Percentiles rank a stretch among this genome's conserved stretches.
Conservation (phyloP, 257 asterid genomes). For the Paulownia fortunei region DNA sequence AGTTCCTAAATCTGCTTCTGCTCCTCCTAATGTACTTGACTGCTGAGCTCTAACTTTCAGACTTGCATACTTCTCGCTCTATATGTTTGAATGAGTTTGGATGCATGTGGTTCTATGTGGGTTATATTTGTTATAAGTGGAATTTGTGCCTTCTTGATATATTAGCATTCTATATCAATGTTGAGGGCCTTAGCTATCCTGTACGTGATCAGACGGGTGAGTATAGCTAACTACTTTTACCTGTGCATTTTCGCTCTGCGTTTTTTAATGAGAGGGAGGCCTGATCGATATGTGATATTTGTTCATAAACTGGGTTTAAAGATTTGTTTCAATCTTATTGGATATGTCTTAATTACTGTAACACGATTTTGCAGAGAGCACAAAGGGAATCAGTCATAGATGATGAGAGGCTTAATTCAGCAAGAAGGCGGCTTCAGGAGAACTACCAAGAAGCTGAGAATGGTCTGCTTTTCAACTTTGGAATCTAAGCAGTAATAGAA, state of each 20-base stretch:
- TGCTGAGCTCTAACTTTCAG: conserved; percentile 26
- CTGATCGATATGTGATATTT: background rate
- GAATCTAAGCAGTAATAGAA: conserved; percentile 18
- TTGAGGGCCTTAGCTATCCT: background rate
- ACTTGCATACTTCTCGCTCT: conserved; percentile 3
- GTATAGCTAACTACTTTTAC: background rate
- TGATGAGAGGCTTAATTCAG: conserved; percentile 65
- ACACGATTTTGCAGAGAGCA: conserved; percentile 60
- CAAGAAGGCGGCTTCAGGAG: conserved; percentile 78
- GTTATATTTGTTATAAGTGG: background rate
- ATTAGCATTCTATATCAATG: background rate
- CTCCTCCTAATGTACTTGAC: conserved; percentile 58
- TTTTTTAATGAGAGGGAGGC: background rate
- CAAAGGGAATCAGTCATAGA: conserved; percentile 54
- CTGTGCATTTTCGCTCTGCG: background rate
- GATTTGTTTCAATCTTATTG: conserved; percentile 19
- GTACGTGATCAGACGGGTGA: background rate
- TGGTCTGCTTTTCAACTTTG: conserved; percentile 53
- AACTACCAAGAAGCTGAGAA: conserved; percentile 80
- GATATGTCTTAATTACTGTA: conserved; percentile 8
- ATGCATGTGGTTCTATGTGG: conserved; percentile 12
- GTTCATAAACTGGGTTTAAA: background rate
- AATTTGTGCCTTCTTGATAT: conserved; percentile 3
- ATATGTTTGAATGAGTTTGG: conserved; percentile 10
- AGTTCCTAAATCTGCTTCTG: conserved; percentile 56